Evolutionary conservation across 2,329 filamentous ascomycete species (phyloP), one percentile per base, ranked within the genome.

Genomic region (Alternaria conjuncta): DNA sequence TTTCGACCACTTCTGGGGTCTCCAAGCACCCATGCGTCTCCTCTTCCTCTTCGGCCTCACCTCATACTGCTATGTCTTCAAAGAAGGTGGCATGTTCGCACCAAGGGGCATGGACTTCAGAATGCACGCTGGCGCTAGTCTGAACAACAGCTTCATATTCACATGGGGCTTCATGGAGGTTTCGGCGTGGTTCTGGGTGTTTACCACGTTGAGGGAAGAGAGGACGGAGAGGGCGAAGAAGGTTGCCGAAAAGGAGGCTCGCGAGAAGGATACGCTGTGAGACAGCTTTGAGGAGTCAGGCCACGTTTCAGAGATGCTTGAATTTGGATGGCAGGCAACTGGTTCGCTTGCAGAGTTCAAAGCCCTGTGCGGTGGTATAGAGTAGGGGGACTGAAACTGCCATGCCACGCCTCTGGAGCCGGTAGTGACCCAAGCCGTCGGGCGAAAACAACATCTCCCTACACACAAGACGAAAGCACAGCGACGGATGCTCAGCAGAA

Each of bases 71-170:
- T 93, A 90, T 77, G 73, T 88, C 61, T 89, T 89, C 81, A 84
- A 82, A 74, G 75, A 86, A 80, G 85, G 70, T 30, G 81, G 89
- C 81, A 71, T 82, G 57, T 79, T 81, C 46, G 81, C 78, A 43
- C 71, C 76, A 15, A 72, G 65, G 43, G 69, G 73, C 3, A 50
- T 58, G 5, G 65, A 70, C 9, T 77, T 73, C 56, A 76, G 65
- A 64, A 66, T 51, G 57, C 76, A 64, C 57, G 72, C 66, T 74
- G 85, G 77, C 54, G 90, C 94, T 66, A 86, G 87, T 23, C 80
- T 97, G 72, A 93, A 94, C 83, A 97, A 96, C 77, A 88, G 93
- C 55, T 83, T 97, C 44, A 88, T 97, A 44, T 96, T 97, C 77
- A 89, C 91, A 0, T 96, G 93, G 80, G 89, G 89, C 9, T 96